Percentiles rank a stretch among this genome's conserved stretches.
Evolutionary conservation across 2,329 filamentous ascomycete genomes (phyloP).

Genomic region (Rhytidhysteron rufulum): DNA sequence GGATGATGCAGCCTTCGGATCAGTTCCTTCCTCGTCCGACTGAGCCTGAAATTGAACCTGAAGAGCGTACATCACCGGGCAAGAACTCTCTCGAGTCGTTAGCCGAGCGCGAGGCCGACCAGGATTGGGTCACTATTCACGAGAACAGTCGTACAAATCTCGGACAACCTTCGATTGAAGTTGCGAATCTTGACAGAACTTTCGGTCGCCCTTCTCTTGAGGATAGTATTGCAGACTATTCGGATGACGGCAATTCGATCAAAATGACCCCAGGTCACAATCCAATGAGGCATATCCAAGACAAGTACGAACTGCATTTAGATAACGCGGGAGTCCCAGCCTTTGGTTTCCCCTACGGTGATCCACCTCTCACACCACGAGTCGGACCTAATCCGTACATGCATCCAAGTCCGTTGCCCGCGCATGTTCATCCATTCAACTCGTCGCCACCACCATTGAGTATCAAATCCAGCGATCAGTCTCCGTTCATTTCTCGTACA

Average conservation of each 20-base stretch:
- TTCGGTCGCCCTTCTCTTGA: constrained; percentile 12
- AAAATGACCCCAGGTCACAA: not conserved
- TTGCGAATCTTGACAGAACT: constrained; percentile 11
- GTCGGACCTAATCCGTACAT: constrained; percentile 11
- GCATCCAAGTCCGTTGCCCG: constrained; percentile 20
- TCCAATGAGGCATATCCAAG: not conserved
- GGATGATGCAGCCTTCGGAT: constrained; percentile 24
- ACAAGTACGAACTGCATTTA: not conserved
- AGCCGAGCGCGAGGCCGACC: constrained; percentile 13
- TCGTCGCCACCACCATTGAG: constrained; percentile 25
- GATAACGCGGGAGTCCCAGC: not conserved
- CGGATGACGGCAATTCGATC: not conserved
- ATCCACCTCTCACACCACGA: constrained; percentile 2
- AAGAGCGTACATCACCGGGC: constrained; percentile 2
- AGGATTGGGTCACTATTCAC: constrained; percentile 34
- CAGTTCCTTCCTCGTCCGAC: constrained; percentile 16
- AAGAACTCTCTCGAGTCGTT: constrained; percentile 6
- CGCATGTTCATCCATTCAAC: constrained; percentile 21
- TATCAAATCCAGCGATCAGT: constrained; percentile 6
- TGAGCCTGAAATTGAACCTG: constrained; percentile 1
- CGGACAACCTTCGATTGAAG: constrained; percentile 13
- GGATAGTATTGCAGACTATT: constrained; percentile 31
- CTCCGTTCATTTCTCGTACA: constrained; percentile 4
- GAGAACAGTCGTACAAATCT: constrained; percentile 12
- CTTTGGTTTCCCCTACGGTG: constrained; percentile 1